Base-by-base conservation (phyloP, 2,329 filamentous ascomycete species). In the Metarhizium rileyi region DNA sequence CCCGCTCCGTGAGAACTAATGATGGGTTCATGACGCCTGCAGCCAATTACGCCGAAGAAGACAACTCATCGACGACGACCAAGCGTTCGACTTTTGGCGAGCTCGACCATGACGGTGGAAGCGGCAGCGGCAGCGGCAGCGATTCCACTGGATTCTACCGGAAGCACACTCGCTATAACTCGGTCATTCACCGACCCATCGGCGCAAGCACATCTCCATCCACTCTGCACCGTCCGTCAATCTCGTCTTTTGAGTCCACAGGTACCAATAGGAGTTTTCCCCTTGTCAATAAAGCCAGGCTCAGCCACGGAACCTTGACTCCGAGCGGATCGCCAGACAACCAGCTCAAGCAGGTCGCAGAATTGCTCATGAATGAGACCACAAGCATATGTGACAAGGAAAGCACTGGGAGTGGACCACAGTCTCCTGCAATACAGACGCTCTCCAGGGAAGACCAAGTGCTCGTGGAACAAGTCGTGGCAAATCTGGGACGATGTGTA, bases 201-300 rank as follows among this genome's bases (percentile, higher is more conserved):
- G 72, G 68, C 44, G 67, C 66, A 40, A 66, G 65, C 16, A 65
- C 67, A 2, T n/a, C n/a, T n/a, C 59, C 63, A 2, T 63, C 65
- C 22, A 63, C 50, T 6, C 50, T 68, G 48, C 77, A 81, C 56
- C 76, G 77, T 2, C 76, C 79, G 5, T 81, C 78, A 0, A 63
- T 76, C 22, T 76, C 78, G 4, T 80, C 78, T 0, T 70, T 80
- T 51, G 75, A 76, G 43, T 83, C 79, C 0, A 72, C 69, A 0
- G 77, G 77, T 16, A 83, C 80, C 1, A 77, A 73, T 46, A 70
- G 81, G 56, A 83, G 78, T 59, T 84, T 84, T 54, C 80, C 80
- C 1, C 68, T 84, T 5, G 72, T 83, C 40, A 77, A 75, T 56
- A 78, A 71, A 56, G 59, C 71, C 16, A 75, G 70, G 53, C 60